phyloP scores from a whole-genome alignment of 257 asterid genomes.

The Ehretia macrophylla region DNA sequence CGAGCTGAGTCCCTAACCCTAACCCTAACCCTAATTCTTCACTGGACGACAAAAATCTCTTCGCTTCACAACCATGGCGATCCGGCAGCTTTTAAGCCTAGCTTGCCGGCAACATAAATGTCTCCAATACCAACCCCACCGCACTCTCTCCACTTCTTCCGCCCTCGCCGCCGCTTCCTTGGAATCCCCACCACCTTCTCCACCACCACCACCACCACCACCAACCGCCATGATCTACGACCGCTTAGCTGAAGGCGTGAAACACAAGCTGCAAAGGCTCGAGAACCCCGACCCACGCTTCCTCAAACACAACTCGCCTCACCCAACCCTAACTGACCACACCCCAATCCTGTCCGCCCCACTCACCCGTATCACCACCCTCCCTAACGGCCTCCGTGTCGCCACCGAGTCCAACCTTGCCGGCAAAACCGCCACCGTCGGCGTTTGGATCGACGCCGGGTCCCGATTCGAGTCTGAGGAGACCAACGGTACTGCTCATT shows the following conservation, averaged over 20 bases:
- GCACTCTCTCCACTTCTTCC: constrained; percentile 42
- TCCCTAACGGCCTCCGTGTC: constrained; percentile 79
- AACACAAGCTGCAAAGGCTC: constrained; percentile 51
- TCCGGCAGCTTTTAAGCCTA: constrained; percentile 63
- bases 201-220: constrained; percentile 61
- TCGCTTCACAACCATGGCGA: constrained; percentile 50
- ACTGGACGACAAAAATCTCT: no score
- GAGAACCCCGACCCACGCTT: constrained; percentile 70
- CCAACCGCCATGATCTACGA: constrained; percentile 83
- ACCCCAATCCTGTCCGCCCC: constrained; percentile 68
- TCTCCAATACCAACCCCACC: constrained; percentile 21
- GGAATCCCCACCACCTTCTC: background rate
- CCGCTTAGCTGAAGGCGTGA: constrained; percentile 66
- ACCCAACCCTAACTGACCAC: constrained; percentile 55
- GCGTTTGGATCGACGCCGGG: constrained; percentile 93
- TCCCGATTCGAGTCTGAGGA: constrained; percentile 84
- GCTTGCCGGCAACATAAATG: constrained; percentile 33
- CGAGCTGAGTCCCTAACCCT: background rate
- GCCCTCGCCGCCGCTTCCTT: constrained; percentile 21
- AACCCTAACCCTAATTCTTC: constrained; percentile 8
- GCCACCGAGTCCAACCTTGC: constrained; percentile 83
- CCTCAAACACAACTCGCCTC: constrained; percentile 62
- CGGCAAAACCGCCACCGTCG: constrained; percentile 72
- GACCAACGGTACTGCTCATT: constrained; percentile 86
- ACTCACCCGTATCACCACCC: constrained; percentile 69